A percentile compares a stretch with the other conserved stretches of the same genome.
These are phyloP conservation scores for Antitrichia curtipendula DNA, from an alignment of 225 moss, liverwort and hornwort species.

Conservation along the genomic window DNA sequence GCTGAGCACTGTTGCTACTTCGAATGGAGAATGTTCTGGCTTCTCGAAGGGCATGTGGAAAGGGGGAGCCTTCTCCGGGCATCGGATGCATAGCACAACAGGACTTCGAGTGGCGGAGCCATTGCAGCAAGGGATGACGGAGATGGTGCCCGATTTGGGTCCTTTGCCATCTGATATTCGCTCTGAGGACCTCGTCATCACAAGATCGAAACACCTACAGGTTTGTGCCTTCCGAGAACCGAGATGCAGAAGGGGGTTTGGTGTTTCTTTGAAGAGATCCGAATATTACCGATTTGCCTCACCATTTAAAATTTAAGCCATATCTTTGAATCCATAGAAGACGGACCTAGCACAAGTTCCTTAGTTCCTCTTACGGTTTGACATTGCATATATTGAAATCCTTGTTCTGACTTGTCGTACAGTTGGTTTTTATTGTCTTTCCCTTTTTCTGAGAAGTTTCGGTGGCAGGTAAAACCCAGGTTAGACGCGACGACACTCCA, in stretches of 20 bases:
- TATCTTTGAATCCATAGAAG: background rate
- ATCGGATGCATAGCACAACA: slow-evolving; percentile 15
- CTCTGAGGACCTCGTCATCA: slow-evolving; percentile 27
- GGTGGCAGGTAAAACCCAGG: slow-evolving; percentile 53
- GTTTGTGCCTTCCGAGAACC: background rate
- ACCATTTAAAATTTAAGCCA: background rate
- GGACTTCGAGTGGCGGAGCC: slow-evolving; percentile 26
- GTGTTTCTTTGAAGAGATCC: background rate
- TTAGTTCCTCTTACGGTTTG: background rate
- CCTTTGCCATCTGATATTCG: slow-evolving; percentile 24
- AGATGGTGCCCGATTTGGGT: slow-evolving; percentile 27
- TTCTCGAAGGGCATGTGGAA: background rate
- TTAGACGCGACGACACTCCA: slow-evolving; percentile 40
- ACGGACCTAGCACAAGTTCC: background rate
- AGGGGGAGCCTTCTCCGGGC: background rate
- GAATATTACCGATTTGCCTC: background rate
- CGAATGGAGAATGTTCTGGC: slow-evolving; percentile 2
- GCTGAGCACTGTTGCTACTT: background rate
- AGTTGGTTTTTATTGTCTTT: background rate
- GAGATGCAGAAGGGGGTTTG: background rate
- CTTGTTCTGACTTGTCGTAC: background rate
- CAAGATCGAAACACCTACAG: slow-evolving; percentile 28
- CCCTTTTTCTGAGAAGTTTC: background rate
- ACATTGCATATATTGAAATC: background rate
- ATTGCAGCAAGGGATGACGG: slow-evolving; percentile 39